These are phyloP conservation scores for Trichophyton simii DNA, from an alignment of 2,329 filamentous ascomycete species.

Conservation along the genomic window DNA sequence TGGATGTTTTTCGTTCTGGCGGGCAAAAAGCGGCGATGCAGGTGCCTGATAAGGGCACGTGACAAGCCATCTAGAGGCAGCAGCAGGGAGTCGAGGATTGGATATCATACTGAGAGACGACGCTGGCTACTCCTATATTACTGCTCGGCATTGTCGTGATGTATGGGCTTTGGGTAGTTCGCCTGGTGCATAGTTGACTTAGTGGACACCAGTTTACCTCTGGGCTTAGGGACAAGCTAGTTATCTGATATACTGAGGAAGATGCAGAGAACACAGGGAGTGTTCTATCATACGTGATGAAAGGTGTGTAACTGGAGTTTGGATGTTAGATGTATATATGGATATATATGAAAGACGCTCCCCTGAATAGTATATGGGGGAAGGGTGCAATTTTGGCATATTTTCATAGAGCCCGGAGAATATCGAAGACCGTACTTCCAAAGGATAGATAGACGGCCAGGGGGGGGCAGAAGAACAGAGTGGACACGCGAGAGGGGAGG, in stretches of 20 bases:
- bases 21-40: background rate
- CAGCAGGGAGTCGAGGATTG: too few relatives aligned
- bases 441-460: background rate
- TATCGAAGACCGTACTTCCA: background rate
- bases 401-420: background rate
- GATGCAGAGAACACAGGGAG: background rate
- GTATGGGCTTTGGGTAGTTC: too few relatives aligned
- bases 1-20: background rate
- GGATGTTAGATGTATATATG: too few relatives aligned
- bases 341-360: background rate
- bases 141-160: too few relatives aligned
- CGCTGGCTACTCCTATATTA: too few relatives aligned
- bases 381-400: background rate
- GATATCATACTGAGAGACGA: too few relatives aligned
- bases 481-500: background rate
- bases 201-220: too few relatives aligned
- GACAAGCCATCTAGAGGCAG: background rate
- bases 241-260: background rate
- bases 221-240: too few relatives aligned
- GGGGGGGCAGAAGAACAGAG: background rate
- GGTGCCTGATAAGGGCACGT: background rate
- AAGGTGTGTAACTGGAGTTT: background rate
- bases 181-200: too few relatives aligned
- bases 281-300: background rate
- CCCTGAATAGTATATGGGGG: background rate